A percentile compares a stretch with the other conserved stretches of the same genome.
These are phyloP conservation scores for Leccinellum rugosiceps DNA, from an alignment of 768 basidiomycete species.

Conservation along the genomic window DNA sequence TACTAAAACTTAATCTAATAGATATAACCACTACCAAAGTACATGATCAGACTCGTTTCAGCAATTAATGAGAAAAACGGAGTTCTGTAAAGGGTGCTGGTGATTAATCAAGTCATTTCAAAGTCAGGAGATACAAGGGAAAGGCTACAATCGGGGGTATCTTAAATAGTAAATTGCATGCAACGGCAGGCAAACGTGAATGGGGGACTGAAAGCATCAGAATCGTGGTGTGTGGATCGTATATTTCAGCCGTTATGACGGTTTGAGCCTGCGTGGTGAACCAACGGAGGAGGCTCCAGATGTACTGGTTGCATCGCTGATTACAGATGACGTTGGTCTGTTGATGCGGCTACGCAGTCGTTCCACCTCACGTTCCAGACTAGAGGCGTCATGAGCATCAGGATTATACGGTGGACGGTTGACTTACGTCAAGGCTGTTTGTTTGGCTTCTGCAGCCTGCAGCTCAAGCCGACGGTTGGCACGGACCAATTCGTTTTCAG, in stretches of 20 bases:
- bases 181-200: not conserved
- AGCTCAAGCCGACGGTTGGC: slow-evolving; percentile 75
- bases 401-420: not conserved
- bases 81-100: not conserved
- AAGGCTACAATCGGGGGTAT: slow-evolving; percentile 22
- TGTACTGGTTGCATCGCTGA: slow-evolving; percentile 21
- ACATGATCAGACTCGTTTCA: not conserved
- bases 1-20: not conserved
- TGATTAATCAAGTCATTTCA: not conserved
- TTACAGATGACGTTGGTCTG: slow-evolving; percentile 45
- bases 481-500: slow-evolving; percentile 62
- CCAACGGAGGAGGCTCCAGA: slow-evolving; percentile 26
- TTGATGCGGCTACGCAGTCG: slow-evolving; percentile 62
- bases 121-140: not conserved
- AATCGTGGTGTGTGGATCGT: not conserved
- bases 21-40: not conserved
- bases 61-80: not conserved
- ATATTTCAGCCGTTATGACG: slow-evolving; percentile 11
- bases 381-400: slow-evolving; percentile 21
- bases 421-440: slow-evolving; percentile 63
- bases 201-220: not conserved
- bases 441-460: slow-evolving; percentile 71
- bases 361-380: slow-evolving; percentile 67
- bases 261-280: slow-evolving; percentile 28
- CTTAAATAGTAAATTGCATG: slow-evolving; percentile 18